phyloP scores from a whole-genome alignment of 1,284 basidiomycete species.

The Ganoderma sp. region DNA sequence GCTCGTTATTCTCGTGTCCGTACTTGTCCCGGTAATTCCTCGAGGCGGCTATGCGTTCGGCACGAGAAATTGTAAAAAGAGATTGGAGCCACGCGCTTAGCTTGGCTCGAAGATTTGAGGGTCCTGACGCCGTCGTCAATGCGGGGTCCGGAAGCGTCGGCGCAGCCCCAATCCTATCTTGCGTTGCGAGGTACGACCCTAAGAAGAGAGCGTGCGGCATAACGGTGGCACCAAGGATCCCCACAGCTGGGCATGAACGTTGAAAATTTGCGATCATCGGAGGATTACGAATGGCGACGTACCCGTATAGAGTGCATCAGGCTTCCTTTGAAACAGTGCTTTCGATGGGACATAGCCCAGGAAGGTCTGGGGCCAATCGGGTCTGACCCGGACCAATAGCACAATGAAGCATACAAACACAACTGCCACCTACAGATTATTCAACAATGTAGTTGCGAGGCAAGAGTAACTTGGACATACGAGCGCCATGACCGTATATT shows the following conservation, averaged over 20 bases:
- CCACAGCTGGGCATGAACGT: conserved; percentile 73
- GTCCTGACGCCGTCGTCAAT: conserved; percentile 18
- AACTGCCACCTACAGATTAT: conserved; percentile 62
- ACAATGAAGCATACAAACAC: conserved; percentile 83
- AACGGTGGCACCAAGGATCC: conserved; percentile 83
- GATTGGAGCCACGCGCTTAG: conserved; percentile 32
- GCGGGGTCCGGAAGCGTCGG: conserved; percentile 32
- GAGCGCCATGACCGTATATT: conserved; percentile 66
- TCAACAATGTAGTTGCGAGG: conserved; percentile 3
- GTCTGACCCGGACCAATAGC: conserved; percentile 72
- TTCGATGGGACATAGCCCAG: conserved; percentile 83
- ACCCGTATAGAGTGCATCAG: conserved; percentile 80
- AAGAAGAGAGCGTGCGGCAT: conserved; percentile 94
- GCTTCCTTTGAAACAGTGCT: conserved; percentile 53
- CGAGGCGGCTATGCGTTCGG: conserved; percentile 35
- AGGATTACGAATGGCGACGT: conserved; percentile 27
- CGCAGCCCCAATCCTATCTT: conserved; percentile 42
- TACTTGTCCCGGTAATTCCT: conserved; percentile 40
- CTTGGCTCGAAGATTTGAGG: conserved; percentile 14
- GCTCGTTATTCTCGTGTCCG: conserved; percentile 63
- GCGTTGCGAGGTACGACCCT: conserved; percentile 83
- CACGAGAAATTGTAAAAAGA: conserved; percentile 36
- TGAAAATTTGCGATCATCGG: conserved; percentile 54
- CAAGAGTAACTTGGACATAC: conserved; percentile 46
- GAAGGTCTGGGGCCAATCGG: conserved; percentile 81